Conservation (phyloP, 2,329 filamentous ascomycete genomes). For the Pezicula rhizophila region DNA sequence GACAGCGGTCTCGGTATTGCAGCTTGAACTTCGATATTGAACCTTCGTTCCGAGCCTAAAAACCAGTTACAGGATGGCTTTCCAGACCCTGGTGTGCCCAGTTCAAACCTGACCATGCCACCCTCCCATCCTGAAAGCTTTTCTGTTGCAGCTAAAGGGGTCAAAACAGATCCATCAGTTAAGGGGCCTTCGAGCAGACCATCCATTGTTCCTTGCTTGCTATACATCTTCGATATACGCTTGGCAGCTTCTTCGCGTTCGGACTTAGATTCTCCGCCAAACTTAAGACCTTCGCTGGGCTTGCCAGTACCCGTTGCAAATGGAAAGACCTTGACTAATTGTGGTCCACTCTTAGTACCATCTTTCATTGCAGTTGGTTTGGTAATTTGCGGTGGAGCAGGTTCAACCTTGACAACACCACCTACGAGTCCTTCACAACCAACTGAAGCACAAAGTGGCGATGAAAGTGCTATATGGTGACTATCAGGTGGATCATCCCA, state of each 20-base stretch:
- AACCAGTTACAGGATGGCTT: conserved; percentile 62
- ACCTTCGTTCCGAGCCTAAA: conserved; percentile 67
- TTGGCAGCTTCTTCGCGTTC: conserved; percentile 73
- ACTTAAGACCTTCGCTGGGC: conserved; percentile 63
- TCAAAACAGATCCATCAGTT: conserved; percentile 79
- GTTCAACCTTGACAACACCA: conserved; percentile 80
- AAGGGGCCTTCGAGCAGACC: conserved; percentile 76
- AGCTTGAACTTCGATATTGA: conserved; percentile 69
- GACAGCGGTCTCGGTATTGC: conserved; percentile 62
- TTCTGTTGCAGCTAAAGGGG: conserved; percentile 45
- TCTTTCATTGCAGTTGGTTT: conserved; percentile 33
- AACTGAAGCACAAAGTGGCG: conserved; percentile 67
- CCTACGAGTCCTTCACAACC: conserved; percentile 71
- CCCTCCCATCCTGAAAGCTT: conserved; percentile 68
- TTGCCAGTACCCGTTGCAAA: conserved; percentile 57
- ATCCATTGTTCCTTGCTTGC: conserved; percentile 44
- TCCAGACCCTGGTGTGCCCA: conserved; percentile 38
- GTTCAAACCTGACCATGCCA: conserved; percentile 75
- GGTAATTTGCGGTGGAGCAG: conserved; percentile 50
- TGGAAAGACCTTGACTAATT: conserved; percentile 71
- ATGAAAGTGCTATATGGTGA: conserved; percentile 73
- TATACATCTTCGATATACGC: conserved; percentile 67
- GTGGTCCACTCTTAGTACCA: conserved; percentile 45
- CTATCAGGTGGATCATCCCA: conserved; percentile 88
- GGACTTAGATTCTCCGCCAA: conserved; percentile 80